Evolutionary conservation across 1,139 yeast genomes (phyloP), one percentile per base, ranked within the genome.

Genomic region (Neolecta irregularis): DNA sequence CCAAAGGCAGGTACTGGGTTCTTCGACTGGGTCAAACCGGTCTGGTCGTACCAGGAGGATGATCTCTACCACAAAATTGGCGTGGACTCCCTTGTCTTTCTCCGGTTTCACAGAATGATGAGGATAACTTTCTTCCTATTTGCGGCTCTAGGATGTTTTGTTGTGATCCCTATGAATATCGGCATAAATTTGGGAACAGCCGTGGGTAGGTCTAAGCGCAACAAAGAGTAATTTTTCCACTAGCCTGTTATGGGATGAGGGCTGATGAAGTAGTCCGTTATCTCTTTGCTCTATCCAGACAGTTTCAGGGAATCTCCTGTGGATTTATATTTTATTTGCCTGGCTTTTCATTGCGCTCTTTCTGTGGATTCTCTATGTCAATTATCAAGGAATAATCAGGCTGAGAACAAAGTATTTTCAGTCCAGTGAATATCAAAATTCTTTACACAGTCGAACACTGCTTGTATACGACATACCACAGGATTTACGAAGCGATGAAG

Each of bases 81-180:
- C 2, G 46, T 60, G 15, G 64, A 60, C 36, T 60, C 62, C 7
- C 56, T 53, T 2, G 45, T 57, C 2, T 57, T 49, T 38, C 42
- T 60, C 16, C 46, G 54, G 25, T 55, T 57, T 35, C 44, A 50
- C 30, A 44, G 43, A 15, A 55, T 59, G 61, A 45, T 52, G 34
- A 48, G 60, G 12, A 48, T 52, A 42, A 43, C 56, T 15, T 57
- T 58, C 37, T 31, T 49, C 9, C 37, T 52, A 5, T 41, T 58
- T 13, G 45, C 62, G 2, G 33, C 57, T 6, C 23, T 60, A 5
- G 54, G 56, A 2, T 52, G 60, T 34, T 46, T 50, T 2, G 49
- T 55, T 4, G 57, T 57, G 6, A 53, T 59, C 5, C 64, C 64
- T 8, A 46, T 60, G 40, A 59, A 60, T 38, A 53, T 60, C 20